Conservation (phyloP, 2,329 filamentous ascomycete genomes). For the Botrytis aclada region DNA sequence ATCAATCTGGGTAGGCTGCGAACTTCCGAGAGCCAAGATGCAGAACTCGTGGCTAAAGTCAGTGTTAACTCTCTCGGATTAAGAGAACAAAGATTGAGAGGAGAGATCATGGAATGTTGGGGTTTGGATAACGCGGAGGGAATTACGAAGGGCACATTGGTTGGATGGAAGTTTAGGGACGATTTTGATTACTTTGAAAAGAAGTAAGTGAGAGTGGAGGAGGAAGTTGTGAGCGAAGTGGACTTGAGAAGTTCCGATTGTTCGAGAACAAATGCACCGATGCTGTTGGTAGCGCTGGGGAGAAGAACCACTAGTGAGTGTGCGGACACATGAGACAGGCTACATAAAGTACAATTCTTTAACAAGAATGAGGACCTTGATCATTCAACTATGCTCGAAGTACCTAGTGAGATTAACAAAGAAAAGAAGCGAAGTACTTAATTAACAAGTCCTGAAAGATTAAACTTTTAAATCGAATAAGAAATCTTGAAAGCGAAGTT, state of each 20-base stretch:
- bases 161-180: neutral
- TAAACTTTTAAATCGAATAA: neutral
- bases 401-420: neutral
- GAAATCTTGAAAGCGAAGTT: neutral
- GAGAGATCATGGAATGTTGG: neutral
- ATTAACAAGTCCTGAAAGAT: neutral
- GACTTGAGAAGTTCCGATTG: neutral
- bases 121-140: neutral
- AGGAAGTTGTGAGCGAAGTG: neutral
- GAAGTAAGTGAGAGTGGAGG: neutral
- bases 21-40: rapidly evolving
- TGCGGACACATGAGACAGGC: neutral
- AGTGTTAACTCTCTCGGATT: neutral
- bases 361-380: neutral
- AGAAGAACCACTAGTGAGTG: neutral
- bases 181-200: neutral
- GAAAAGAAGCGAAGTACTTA: neutral
- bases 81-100: neutral
- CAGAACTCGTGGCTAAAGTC: neutral
- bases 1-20: neutral
- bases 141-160: neutral
- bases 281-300: neutral
- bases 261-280: neutral
- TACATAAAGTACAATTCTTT: neutral
- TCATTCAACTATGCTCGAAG: neutral